These are phyloP conservation scores for Globisporangium barbulae DNA, from an alignment of 352 stramenopile genomes.

Conservation along the genomic window DNA sequence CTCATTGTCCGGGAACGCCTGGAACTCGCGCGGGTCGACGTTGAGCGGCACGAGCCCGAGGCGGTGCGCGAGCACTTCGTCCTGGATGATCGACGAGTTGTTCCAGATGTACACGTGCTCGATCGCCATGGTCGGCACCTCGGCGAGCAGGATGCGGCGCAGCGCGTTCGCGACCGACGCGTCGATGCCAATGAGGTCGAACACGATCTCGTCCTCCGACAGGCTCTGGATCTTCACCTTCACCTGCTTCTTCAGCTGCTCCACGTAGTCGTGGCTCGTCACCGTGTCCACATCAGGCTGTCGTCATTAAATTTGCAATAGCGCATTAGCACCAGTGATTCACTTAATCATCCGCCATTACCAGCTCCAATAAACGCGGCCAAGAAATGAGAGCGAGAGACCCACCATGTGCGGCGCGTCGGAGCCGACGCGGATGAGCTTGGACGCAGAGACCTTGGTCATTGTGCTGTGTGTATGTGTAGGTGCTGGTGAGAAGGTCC, in stretches of 20 bases:
- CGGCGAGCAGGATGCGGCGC: constrained; percentile 87
- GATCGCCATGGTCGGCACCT: constrained; percentile 93
- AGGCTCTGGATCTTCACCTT: constrained; percentile 85
- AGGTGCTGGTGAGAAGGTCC: neutral
- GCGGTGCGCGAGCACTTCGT: constrained; percentile 91
- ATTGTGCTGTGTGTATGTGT: constrained; percentile 27
- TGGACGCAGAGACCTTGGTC: constrained; percentile 56
- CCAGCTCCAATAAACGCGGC: neutral
- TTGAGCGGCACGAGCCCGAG: constrained; percentile 84
- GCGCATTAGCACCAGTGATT: neutral
- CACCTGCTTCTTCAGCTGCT: constrained; percentile 80
- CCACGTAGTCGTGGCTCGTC: constrained; percentile 73
- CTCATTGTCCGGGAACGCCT: constrained; percentile 83
- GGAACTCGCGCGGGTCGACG: constrained; percentile 83
- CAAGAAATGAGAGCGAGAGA: constrained; percentile 8
- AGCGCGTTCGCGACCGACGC: constrained; percentile 91
- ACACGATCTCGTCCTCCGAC: constrained; percentile 87
- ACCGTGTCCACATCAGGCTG: constrained; percentile 75
- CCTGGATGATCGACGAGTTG: constrained; percentile 93
- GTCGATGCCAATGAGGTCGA: constrained; percentile 91
- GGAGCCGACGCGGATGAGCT: constrained; percentile 71
- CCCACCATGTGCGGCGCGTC: constrained; percentile 78
- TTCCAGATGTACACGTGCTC: constrained; percentile 94
- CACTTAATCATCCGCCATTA: neutral
- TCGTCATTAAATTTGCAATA: neutral